These are phyloP conservation scores for Cyberlindnera mississippiensis DNA, from an alignment of 805 yeast genomes.

Conservation along the genomic window DNA sequence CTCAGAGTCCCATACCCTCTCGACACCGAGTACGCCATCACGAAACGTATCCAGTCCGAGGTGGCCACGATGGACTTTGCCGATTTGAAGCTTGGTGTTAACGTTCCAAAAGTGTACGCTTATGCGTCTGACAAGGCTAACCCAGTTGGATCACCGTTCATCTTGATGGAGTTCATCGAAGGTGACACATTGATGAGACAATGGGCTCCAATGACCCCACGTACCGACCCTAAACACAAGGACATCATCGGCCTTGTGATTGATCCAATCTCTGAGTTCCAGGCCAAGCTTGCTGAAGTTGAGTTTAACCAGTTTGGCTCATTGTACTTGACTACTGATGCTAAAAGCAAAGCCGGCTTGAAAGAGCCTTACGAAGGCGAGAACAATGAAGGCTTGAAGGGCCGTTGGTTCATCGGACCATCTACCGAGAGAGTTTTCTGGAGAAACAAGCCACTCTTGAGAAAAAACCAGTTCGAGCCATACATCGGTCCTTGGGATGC, in stretches of 20 bases:
- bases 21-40: conserved; percentile 60
- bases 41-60: conserved; percentile 75
- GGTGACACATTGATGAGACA: conserved; percentile 83
- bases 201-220: conserved; percentile 82
- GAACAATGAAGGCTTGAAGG: conserved; percentile 40
- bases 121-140: conserved; percentile 62
- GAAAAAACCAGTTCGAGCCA: conserved; percentile 44
- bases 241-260: conserved; percentile 56
- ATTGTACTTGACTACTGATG: conserved; percentile 73
- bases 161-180: conserved; percentile 72
- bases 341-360: conserved; percentile 31
- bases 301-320: conserved; percentile 78
- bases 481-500: conserved; percentile 77
- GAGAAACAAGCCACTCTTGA: conserved; percentile 56
- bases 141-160: conserved; percentile 67
- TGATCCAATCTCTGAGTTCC: conserved; percentile 68
- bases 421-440: conserved; percentile 74
- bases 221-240: conserved; percentile 49
- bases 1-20: conserved; percentile 83
- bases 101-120: conserved; percentile 69
- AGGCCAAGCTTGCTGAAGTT: conserved; percentile 48
- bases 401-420: conserved; percentile 92
- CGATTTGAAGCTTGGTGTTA: conserved; percentile 54
- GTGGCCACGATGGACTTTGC: conserved; percentile 92
- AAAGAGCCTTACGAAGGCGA: conserved; percentile 58